Conservation (phyloP, 495 filamentous ascomycete genomes). For the Penicillium alfredii region DNA sequence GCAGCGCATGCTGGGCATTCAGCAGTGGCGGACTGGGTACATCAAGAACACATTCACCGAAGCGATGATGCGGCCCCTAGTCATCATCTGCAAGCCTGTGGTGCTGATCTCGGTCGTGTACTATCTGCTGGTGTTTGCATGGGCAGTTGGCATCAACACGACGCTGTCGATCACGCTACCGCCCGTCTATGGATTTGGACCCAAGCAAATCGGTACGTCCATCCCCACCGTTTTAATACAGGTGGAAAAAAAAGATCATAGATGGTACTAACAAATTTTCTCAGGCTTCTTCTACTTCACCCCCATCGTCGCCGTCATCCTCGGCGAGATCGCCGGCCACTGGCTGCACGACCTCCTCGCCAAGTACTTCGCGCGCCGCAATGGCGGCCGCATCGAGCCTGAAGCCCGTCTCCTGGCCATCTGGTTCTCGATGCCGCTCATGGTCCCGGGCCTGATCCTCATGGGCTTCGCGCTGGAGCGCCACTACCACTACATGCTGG, state of each 20-base stretch:
- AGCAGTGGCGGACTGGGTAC: slow-evolving; percentile 35
- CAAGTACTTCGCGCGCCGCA: slow-evolving; percentile 39
- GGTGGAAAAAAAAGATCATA: no score
- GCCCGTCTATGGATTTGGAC: slow-evolving; percentile 49
- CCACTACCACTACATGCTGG: slow-evolving; percentile 51
- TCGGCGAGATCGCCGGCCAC: slow-evolving; percentile 52
- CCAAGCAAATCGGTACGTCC: slow-evolving; percentile 43
- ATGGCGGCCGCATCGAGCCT: slow-evolving; percentile 51
- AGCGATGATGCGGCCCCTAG: slow-evolving; percentile 39
- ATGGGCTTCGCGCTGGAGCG: slow-evolving; percentile 51
- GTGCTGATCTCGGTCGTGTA: slow-evolving; percentile 46
- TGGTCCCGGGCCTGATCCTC: slow-evolving; percentile 46
- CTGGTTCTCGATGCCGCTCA: slow-evolving; percentile 45
- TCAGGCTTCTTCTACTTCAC: slow-evolving; percentile 57
- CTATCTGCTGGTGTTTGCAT: slow-evolving; percentile 55
- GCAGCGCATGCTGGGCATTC: slow-evolving; percentile 38
- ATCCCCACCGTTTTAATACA: no score
- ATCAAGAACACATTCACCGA: slow-evolving; percentile 37
- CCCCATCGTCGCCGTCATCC: slow-evolving; percentile 45
- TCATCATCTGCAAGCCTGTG: slow-evolving; percentile 45
- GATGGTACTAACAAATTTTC: not conserved
- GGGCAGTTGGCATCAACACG: slow-evolving; percentile 58
- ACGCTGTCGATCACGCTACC: slow-evolving; percentile 52
- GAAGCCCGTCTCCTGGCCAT: slow-evolving; percentile 52
- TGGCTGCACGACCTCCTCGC: slow-evolving; percentile 54